Evolutionary conservation across 1,284 basidiomycete species (phyloP).

Genomic region (Rhodotorula sp.): DNA sequence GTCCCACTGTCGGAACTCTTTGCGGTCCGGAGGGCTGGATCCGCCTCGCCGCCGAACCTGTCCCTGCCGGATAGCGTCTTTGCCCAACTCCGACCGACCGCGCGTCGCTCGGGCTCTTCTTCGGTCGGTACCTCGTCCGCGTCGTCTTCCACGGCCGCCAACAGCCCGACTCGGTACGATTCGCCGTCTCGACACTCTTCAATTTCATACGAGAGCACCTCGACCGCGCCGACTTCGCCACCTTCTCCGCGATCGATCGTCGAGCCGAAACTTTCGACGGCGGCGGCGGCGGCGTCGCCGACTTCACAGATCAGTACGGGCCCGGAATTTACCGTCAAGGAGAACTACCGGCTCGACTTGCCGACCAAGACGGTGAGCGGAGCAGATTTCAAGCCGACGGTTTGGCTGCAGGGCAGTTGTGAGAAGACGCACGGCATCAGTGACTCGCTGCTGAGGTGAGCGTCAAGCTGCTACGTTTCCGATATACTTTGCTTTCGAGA

Average conservation of each 20-base stretch:
- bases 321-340: slow-evolving; percentile 4
- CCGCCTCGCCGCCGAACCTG: not conserved
- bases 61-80: slow-evolving; percentile 3
- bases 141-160: not conserved
- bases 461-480: not conserved
- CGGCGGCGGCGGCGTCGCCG: too few species aligned
- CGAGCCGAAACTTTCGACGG: not conserved
- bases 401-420: slow-evolving; percentile 62
- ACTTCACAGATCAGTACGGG: not conserved
- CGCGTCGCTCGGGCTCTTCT: slow-evolving; percentile 3
- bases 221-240: slow-evolving; percentile 17
- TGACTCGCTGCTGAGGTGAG: slow-evolving; percentile 58
- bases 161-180: slow-evolving; percentile 3
- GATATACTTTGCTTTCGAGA: not conserved
- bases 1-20: slow-evolving; percentile 12
- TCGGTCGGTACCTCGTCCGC: not conserved
- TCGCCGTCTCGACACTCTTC: slow-evolving; percentile 3
- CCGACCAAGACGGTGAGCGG: slow-evolving; percentile 45
- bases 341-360: slow-evolving; percentile 52
- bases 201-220: not conserved
- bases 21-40: not conserved
- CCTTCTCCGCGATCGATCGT: not conserved
- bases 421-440: slow-evolving; percentile 62
- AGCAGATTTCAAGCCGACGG: slow-evolving; percentile 50
- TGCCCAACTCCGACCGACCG: not conserved